Conservation (phyloP, 2,329 filamentous ascomycete species). For the Aspergillus vadensis region DNA sequence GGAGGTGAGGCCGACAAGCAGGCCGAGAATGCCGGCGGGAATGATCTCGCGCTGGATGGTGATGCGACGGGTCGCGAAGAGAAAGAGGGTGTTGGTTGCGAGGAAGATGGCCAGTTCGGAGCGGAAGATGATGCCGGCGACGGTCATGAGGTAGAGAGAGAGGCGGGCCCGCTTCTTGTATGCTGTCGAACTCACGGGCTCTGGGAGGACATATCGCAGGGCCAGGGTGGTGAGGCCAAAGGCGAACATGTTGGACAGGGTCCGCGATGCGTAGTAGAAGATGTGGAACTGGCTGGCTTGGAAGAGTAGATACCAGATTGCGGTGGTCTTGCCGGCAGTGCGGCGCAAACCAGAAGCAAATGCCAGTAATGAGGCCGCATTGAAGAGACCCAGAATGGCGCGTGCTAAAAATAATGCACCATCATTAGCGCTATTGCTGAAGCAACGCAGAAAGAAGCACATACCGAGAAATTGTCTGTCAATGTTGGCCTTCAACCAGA, state of each 20-base stretch:
- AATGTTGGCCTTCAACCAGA: conserved; percentile 60
- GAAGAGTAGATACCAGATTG: conserved; percentile 77
- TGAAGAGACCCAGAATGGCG: conserved; percentile 74
- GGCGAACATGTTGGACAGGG: conserved; percentile 95
- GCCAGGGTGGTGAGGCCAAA: conserved; percentile 64
- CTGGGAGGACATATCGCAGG: conserved; percentile 54
- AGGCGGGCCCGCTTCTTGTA: conserved; percentile 58
- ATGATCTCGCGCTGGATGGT: conserved; percentile 60
- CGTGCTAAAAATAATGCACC: conserved; percentile 57
- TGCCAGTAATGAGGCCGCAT: conserved; percentile 67
- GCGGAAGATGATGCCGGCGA: conserved; percentile 82
- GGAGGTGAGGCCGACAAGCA: conserved; percentile 64
- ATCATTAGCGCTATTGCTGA: not conserved
- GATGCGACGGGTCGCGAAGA: conserved; percentile 60
- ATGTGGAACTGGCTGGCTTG: conserved; percentile 88
- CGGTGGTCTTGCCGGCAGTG: conserved; percentile 68
- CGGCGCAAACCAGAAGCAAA: conserved; percentile 66
- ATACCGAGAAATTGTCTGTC: conserved; percentile 60
- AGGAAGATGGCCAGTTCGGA: conserved; percentile 86
- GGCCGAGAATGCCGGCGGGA: conserved; percentile 65
- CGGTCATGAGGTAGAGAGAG: conserved; percentile 72
- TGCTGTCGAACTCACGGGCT: conserved; percentile 26
- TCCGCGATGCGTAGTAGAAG: conserved; percentile 87
- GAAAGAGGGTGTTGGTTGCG: conserved; percentile 64
- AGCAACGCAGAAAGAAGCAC: conserved; percentile 11